Evolutionary conservation across 164 flowering plant species (phyloP).

Genomic region (Tinospora cordifolia): DNA sequence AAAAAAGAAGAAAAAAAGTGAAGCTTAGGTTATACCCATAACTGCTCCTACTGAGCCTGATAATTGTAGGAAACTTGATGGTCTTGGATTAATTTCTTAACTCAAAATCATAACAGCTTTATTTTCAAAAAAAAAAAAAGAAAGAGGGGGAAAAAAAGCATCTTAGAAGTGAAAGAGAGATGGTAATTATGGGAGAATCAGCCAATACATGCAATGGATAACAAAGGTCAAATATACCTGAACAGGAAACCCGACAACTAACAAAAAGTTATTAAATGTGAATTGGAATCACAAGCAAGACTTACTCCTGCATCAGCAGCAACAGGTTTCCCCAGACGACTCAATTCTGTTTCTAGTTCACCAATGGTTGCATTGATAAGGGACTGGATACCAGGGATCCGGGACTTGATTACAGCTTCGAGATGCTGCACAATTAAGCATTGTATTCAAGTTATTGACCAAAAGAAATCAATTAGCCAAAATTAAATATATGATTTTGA

Average conservation of each 20-base stretch:
- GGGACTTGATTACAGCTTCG: slow-evolving; percentile 72
- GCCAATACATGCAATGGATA: too few species aligned
- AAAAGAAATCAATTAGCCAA: not conserved
- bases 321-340: slow-evolving; percentile 72
- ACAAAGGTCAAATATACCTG: not conserved
- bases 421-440: slow-evolving; percentile 49
- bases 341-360: slow-evolving; percentile 64
- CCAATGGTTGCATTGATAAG: slow-evolving; percentile 58
- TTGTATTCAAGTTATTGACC: slow-evolving; percentile 3
- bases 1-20: not conserved
- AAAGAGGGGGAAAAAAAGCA: too few species aligned
- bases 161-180: too few species aligned
- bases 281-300: not conserved
- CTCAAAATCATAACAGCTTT: too few species aligned
- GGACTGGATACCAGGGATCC: slow-evolving; percentile 73
- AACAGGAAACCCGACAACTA: not conserved
- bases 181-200: too few species aligned
- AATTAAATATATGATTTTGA: not conserved
- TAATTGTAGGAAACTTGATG: too few species aligned
- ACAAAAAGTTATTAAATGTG: not conserved
- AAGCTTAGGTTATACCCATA: not conserved
- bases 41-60: too few species aligned
- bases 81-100: too few species aligned
- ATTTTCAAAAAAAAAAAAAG: too few species aligned
- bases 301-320: slow-evolving; percentile 82